A percentile compares a stretch with the other conserved stretches of the same genome.
Evolutionary conservation across 176 grass and related monocot genomes (phyloP).

Genomic region (Cenchrus purpureus): DNA sequence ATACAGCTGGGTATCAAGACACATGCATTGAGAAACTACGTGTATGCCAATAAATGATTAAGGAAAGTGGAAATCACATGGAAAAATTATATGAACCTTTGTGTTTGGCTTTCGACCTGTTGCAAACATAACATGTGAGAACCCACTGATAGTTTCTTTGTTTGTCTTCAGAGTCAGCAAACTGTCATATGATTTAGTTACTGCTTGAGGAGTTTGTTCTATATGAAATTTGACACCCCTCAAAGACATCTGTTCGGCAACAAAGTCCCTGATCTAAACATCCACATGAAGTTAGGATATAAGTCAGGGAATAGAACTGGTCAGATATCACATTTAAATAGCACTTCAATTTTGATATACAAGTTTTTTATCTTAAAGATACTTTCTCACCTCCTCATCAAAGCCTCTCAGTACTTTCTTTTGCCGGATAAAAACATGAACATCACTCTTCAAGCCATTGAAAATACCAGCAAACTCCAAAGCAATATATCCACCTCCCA

Average conservation of each 20-base stretch:
- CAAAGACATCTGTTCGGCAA: slow-evolving; percentile 74
- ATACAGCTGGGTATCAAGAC: slow-evolving; percentile 13
- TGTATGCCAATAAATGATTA: background rate
- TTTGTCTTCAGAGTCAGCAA: slow-evolving; percentile 66
- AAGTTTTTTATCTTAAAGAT: background rate
- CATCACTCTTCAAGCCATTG: slow-evolving; percentile 77
- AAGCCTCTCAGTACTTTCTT: slow-evolving; percentile 83
- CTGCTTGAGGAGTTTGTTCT: slow-evolving; percentile 67
- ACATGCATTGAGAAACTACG: background rate
- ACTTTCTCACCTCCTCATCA: slow-evolving; percentile 71
- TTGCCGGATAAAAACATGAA: slow-evolving; percentile 88
- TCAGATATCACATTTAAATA: background rate
- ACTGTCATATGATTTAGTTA: slow-evolving; percentile 61
- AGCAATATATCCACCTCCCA: slow-evolving; percentile 88
- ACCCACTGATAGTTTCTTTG: slow-evolving; percentile 71
- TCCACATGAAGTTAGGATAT: background rate
- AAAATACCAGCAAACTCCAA: slow-evolving; percentile 86
- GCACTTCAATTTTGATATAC: background rate
- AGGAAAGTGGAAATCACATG: background rate
- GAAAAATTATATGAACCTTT: slow-evolving; percentile 48
- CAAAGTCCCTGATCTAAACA: slow-evolving; percentile 66
- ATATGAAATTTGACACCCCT: slow-evolving; percentile 72
- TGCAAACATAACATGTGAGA: slow-evolving; percentile 91
- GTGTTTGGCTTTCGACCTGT: slow-evolving; percentile 78
- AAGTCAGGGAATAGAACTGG: slow-evolving; percentile 7